Conservation (phyloP, 73 alveolate genomes). For the Paramecium biaurelia region DNA sequence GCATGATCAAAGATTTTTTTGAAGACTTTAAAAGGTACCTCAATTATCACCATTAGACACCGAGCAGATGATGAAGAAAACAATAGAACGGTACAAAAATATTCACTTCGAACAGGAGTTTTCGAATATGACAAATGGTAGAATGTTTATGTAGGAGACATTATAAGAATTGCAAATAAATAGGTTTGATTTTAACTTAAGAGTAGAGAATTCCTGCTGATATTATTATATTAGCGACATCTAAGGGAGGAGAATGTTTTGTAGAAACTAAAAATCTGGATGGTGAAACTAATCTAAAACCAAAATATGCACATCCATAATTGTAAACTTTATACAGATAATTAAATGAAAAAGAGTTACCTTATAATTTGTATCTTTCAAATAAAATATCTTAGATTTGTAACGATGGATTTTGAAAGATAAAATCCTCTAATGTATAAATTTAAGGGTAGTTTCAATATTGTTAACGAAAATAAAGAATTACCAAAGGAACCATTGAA, state of each 20-base stretch:
- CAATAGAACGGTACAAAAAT: constrained; percentile 64
- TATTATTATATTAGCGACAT: constrained; percentile 80
- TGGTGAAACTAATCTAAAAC: constrained; percentile 95
- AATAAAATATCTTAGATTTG: constrained; percentile 5
- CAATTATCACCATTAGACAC: constrained; percentile 61
- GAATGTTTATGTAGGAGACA: constrained; percentile 85
- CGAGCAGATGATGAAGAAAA: constrained; percentile 91
- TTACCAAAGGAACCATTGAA: neutral
- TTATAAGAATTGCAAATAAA: constrained; percentile 78
- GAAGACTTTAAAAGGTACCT: constrained; percentile 84
- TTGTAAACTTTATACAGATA: neutral
- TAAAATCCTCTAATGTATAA: constrained; percentile 63
- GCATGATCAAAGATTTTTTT: constrained; percentile 87
- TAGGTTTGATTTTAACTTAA: constrained; percentile 42
- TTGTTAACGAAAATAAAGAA: constrained; percentile 20
- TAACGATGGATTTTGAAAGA: constrained; percentile 62
- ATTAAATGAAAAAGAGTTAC: constrained; percentile 17
- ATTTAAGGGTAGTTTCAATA: constrained; percentile 57
- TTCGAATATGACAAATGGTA: constrained; percentile 81
- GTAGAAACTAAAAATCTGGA: constrained; percentile 94
- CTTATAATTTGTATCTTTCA: constrained; percentile 7
- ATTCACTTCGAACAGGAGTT: constrained; percentile 65
- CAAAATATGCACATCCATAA: constrained; percentile 70
- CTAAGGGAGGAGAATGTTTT: constrained; percentile 81
- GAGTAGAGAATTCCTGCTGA: constrained; percentile 90